Base-by-base conservation (phyloP, 139 green algal species). In the Chara braunii region DNA sequence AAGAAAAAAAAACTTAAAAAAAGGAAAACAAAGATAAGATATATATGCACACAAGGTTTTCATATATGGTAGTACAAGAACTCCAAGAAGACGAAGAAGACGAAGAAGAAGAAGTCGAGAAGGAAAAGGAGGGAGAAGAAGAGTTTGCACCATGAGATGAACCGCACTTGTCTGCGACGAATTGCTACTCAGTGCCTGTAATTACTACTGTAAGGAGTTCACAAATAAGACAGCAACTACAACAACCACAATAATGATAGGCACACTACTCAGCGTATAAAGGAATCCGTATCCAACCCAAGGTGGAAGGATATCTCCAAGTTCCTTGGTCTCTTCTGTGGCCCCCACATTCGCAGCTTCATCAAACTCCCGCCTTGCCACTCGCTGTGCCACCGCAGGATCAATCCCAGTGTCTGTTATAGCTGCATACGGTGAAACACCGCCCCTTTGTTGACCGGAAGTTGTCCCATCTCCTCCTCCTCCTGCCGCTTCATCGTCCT, bases 241-340 rank as follows among this genome's bases (percentile, higher is more conserved):
- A 4, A 51, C 50, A 3, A 68, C 14, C 9, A 48, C 60, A 4
- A 70, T 70, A 12, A 70, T 51, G 14, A 70, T 70, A 14, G 60
- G 60, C 12, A 70, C 8, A 3, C 3, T 37, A 9, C 60, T 70
- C 5, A 70, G 7, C 8, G n/a, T 36, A 37, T 70, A 70, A 8
- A 70, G 60, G 60, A 70, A 12, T 12, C 60, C 12, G 32, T 70
- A 70, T n/a, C 60, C 60, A 42, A 67, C 44, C 57, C 57, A 67
- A 28, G 31, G 26, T 11, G 57, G 57, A 4, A 67, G 24, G 26
- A 67, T 52, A 5, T 67, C 34, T 6, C 34, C 23, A 26, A 67
- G 42, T 66, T n/a, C 26, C 43, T 67, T 67, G 6, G 35, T 45
- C 30, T 67, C 57, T 44, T 35, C 44, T 56, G 4, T 35, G 57